Conservation (phyloP, 2,329 filamentous ascomycete species). For the Paraphoma chrysanthemicola region DNA sequence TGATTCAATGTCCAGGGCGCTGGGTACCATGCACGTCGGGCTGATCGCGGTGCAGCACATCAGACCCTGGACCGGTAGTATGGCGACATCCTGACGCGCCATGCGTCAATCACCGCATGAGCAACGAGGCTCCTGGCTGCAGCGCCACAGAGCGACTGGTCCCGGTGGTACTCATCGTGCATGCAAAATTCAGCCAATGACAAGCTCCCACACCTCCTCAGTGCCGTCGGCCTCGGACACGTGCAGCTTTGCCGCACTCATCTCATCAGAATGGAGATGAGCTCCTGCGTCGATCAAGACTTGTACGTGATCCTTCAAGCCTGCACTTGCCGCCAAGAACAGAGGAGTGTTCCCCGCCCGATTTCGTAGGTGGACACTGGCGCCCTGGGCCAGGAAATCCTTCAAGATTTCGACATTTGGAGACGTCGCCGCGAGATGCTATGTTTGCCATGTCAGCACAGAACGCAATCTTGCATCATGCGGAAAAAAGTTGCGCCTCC, state of each 20-base stretch:
- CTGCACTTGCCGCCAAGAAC: conserved; percentile 65
- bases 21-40: conserved; percentile 20
- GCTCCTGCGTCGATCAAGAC: conserved; percentile 64
- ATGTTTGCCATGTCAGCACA: conserved; percentile 32
- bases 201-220: conserved; percentile 38
- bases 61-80: conserved; percentile 30
- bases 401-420: conserved; percentile 63
- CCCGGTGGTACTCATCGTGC: conserved; percentile 19
- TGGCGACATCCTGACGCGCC: conserved; percentile 33
- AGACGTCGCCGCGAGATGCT: conserved; percentile 66
- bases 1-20: conserved; percentile 24
- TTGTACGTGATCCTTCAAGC: conserved; percentile 61
- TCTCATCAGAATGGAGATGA: conserved; percentile 66
- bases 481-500: conserved; percentile 33
- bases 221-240: conserved; percentile 42
- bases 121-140: conserved; percentile 22
- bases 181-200: conserved; percentile 37
- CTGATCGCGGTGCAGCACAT: conserved; percentile 30
- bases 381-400: conserved; percentile 63
- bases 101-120: conserved; percentile 25
- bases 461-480: conserved; percentile 39
- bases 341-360: conserved; percentile 64
- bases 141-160: conserved; percentile 29
- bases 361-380: conserved; percentile 67
- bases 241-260: conserved; percentile 58